These are phyloP conservation scores for Elongisporangium senticosum DNA, from an alignment of 352 stramenopile genomes.

Conservation along the genomic window DNA sequence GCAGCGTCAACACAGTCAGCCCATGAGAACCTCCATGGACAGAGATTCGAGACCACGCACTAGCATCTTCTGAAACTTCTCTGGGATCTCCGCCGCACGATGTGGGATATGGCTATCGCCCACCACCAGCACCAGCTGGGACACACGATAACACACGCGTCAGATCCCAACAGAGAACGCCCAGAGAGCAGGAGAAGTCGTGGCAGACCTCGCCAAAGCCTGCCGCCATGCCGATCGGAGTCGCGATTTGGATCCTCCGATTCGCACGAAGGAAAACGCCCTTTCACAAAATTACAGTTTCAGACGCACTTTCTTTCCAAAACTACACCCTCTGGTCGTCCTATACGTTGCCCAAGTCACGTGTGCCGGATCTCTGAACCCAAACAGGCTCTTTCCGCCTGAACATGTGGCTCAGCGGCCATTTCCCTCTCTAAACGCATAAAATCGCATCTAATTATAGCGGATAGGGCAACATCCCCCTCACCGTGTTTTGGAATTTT, in stretches of 20 bases:
- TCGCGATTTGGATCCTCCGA: constrained; percentile 9
- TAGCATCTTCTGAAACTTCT: constrained; percentile 95
- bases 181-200: background rate
- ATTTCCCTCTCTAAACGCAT: background rate
- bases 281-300: background rate
- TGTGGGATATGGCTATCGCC: constrained; percentile 97
- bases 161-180: background rate
- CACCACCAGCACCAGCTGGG: constrained; percentile 95
- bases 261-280: background rate
- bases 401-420: background rate
- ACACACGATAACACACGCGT: background rate
- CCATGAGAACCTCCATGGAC: background rate
- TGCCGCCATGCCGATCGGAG: constrained; percentile 36
- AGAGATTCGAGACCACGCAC: constrained; percentile 18
- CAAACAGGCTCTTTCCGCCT: background rate
- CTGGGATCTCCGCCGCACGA: constrained; percentile 90
- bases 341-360: background rate
- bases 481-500: background rate
- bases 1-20: background rate
- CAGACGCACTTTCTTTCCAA: background rate
- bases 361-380: background rate
- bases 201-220: constrained; percentile 53
- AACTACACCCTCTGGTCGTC: background rate
- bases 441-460: background rate
- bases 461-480: background rate